Evolutionary conservation across 1,284 basidiomycete genomes (phyloP).

Genomic region (Singerocomus rubriflavus): DNA sequence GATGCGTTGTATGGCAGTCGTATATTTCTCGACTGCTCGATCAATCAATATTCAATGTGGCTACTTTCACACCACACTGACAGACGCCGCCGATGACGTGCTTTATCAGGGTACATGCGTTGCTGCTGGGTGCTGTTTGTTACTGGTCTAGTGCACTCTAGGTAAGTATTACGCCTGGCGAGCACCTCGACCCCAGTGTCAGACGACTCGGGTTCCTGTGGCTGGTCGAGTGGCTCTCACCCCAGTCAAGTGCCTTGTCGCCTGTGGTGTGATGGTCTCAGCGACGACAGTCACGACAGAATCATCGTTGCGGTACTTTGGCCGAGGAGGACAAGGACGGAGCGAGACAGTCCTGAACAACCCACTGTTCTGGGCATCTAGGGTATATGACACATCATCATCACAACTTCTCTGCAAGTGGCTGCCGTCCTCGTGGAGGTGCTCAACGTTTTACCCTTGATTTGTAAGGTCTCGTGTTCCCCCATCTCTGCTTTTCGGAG

Average conservation of each 20-base stretch:
- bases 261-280: background rate
- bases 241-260: background rate
- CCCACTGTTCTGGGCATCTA: background rate
- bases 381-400: background rate
- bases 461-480: conserved; percentile 16
- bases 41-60: conserved; percentile 1
- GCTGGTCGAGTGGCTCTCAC: background rate
- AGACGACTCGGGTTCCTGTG: background rate
- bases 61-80: background rate
- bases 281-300: background rate
- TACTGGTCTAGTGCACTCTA: conserved; percentile 12
- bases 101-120: background rate
- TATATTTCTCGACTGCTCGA: background rate
- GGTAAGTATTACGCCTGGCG: background rate
- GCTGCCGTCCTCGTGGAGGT: conserved; percentile 17
- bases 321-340: background rate
- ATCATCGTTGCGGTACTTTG: background rate
- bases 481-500: conserved; percentile 22
- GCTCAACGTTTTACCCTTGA: conserved; percentile 22
- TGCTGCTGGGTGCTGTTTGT: conserved; percentile 8
- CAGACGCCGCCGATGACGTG: conserved; percentile 10
- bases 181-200: background rate
- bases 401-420: conserved; percentile 1
- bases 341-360: background rate
- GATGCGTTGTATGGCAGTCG: background rate